Percentiles rank a stretch among this genome's conserved stretches.
These are phyloP conservation scores for Porogramme epimiltina DNA, from an alignment of 1,284 basidiomycete genomes.

Conservation along the genomic window DNA sequence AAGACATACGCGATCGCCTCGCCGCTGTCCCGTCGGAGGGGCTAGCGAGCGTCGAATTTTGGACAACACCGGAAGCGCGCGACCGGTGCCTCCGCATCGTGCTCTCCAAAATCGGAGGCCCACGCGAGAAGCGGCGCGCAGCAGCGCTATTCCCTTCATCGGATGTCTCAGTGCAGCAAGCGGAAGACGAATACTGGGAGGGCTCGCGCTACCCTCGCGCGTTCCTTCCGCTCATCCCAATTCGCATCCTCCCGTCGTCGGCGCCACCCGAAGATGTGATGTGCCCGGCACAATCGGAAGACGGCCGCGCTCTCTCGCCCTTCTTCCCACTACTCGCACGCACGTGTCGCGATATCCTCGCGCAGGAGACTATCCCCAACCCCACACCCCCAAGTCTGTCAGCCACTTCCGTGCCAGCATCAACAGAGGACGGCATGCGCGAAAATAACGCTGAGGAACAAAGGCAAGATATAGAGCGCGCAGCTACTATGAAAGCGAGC, in stretches of 20 bases:
- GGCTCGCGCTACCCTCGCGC: slow-evolving; percentile 55
- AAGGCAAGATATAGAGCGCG: slow-evolving; percentile 47
- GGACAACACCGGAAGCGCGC: slow-evolving; percentile 77
- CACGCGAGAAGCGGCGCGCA: slow-evolving; percentile 58
- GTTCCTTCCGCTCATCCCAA: slow-evolving; percentile 58
- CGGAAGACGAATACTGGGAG: slow-evolving; percentile 57
- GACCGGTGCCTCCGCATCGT: slow-evolving; percentile 71
- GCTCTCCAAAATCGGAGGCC: slow-evolving; percentile 66
- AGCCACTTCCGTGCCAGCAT: background rate
- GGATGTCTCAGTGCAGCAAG: slow-evolving; percentile 21
- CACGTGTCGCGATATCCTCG: slow-evolving; percentile 55
- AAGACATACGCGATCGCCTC: slow-evolving; percentile 59
- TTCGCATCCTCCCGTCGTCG: slow-evolving; percentile 46
- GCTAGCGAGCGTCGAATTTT: slow-evolving; percentile 55
- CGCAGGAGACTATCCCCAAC: slow-evolving; percentile 41
- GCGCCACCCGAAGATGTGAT: slow-evolving; percentile 17
- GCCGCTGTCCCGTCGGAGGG: slow-evolving; percentile 3
- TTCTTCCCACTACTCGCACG: slow-evolving; percentile 49
- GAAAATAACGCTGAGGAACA: slow-evolving; percentile 4
- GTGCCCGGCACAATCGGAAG: background rate
- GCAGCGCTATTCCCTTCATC: slow-evolving; percentile 51
- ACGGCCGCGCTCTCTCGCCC: slow-evolving; percentile 15
- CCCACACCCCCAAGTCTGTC: slow-evolving; percentile 26
- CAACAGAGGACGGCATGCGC: background rate
- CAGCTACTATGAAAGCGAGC: slow-evolving; percentile 56